Percentiles rank a stretch among this genome's conserved stretches.
Conservation (phyloP, 352 stramenopile genomes). For the Hyaloperonospora brassicae region DNA sequence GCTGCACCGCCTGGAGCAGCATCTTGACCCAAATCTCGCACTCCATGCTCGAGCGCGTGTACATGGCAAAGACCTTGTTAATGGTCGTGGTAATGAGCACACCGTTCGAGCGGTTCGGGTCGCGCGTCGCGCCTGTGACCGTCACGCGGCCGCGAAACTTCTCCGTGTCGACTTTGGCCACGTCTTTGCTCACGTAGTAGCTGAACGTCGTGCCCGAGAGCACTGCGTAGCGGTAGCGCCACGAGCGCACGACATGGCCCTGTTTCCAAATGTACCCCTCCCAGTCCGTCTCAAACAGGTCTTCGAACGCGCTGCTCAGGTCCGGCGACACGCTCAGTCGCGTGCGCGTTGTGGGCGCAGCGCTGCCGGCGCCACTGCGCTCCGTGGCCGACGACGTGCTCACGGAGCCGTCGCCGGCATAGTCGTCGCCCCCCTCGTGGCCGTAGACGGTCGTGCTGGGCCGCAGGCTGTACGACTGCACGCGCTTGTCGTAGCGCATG, state of each 20-base stretch:
- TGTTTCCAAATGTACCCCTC: slow-evolving; percentile 86
- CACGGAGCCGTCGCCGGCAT: slow-evolving; percentile 38
- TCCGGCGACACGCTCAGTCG: slow-evolving; percentile 64
- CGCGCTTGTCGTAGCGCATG: slow-evolving; percentile 27
- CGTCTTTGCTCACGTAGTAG: slow-evolving; percentile 80
- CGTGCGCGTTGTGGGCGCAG: slow-evolving; percentile 18
- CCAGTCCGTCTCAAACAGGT: slow-evolving; percentile 84
- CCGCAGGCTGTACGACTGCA: slow-evolving; percentile 45
- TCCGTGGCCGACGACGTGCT: slow-evolving; percentile 45
- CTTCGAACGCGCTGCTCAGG: slow-evolving; percentile 62
- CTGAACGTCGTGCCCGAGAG: slow-evolving; percentile 71
- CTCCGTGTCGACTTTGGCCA: slow-evolving; percentile 70
- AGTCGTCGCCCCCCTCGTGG: slow-evolving; percentile 40
- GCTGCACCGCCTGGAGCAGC: slow-evolving; percentile 68
- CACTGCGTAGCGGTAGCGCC: slow-evolving; percentile 77
- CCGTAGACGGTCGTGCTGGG: slow-evolving; percentile 64
- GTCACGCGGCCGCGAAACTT: slow-evolving; percentile 78
- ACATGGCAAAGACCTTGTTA: slow-evolving; percentile 81
- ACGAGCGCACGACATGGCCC: slow-evolving; percentile 78
- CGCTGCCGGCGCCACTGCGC: slow-evolving; percentile 30
- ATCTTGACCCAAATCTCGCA: slow-evolving; percentile 82
- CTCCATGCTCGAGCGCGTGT: slow-evolving; percentile 72
- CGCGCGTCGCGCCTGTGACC: slow-evolving; percentile 58
- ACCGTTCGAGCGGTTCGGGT: slow-evolving; percentile 59
- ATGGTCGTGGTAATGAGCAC: slow-evolving; percentile 83